Conservation (phyloP, 805 yeast species). For the Candida morakotiae region DNA sequence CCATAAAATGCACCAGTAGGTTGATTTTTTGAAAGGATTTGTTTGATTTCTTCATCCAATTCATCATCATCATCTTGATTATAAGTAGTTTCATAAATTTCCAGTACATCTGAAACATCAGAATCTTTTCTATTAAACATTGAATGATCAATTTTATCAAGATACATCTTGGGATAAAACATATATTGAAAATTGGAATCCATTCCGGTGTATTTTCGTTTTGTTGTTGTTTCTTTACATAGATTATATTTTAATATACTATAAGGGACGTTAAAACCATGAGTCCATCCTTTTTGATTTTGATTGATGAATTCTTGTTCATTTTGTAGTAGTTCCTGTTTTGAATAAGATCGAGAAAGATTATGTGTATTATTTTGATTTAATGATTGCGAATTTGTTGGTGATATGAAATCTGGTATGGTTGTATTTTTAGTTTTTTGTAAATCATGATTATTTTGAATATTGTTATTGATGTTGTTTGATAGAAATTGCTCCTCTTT, state of each 20-base stretch:
- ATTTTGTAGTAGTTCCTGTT: not conserved
- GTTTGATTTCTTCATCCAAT: conserved; percentile 2
- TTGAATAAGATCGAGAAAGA: not conserved
- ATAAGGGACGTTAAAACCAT: conserved; percentile 24
- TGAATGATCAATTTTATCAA: conserved; percentile 18
- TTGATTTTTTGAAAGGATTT: conserved; percentile 8
- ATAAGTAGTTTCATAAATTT: not conserved
- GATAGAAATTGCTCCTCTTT: not conserved
- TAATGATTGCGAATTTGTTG: not conserved
- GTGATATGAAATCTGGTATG: not conserved
- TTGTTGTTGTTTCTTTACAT: conserved; percentile 11
- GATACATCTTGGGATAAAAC: conserved; percentile 19
- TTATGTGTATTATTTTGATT: not conserved
- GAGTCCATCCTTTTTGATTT: conserved; percentile 20
- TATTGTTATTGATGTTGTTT: not conserved
- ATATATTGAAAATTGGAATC: conserved; percentile 13
- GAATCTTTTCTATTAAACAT: conserved; percentile 8
- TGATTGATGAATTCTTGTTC: conserved; percentile 7
- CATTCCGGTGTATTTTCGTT: conserved; percentile 9
- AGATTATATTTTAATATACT: conserved; percentile 20
- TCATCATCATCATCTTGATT: conserved; percentile 3
- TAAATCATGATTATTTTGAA: not conserved
- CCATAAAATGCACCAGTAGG: conserved; percentile 22
- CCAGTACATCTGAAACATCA: not conserved
- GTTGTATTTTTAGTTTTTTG: too few relatives aligned